Base-by-base conservation (phyloP, 345 rosid genomes). In the Rhizophora mangle region DNA sequence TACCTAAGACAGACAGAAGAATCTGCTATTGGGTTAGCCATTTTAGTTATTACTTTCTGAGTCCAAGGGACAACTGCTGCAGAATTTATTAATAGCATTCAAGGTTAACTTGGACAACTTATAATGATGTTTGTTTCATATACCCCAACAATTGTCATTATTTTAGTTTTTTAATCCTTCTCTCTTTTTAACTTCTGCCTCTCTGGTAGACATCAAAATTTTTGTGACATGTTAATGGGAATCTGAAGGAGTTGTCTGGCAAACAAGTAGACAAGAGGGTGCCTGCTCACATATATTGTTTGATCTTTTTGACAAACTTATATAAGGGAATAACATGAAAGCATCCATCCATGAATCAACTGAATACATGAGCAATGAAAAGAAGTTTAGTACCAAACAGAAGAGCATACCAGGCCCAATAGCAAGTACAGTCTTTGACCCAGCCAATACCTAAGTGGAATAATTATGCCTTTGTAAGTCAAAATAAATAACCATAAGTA, bases 371-470 rank as follows among this genome's bases (percentile, higher is more conserved):
- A 43, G 49, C 49, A 43, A 43, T 43, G 49, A 11, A 43, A 43
- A 43, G 1, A 43, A 43, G 58, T 63, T 34, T 47, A 58, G 49
- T 54, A 68, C 39, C 46, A 54, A 64, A 36, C 5, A 36, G 56
- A 51, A 70, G 49, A 71, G 63, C 63, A 58, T 81, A 91, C 97
- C 97, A 20, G 96, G 98, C 51, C 98, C 98, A 68, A 92, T 68
- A 49, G 96, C 91, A 27, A 92, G 89, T 73, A 92, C 98, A 20
- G 98, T 92, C 80, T 84, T 88, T 57, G 98, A 89, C 62, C 98
- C 96, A 51, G 96, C 86, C n/a, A 78, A 81, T 79, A 89, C 88
- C 96, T 89, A 86, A 65, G 52, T 54, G 61, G 72, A 67, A 39
- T 13, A 24, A 24, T 19, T 1, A 39, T 24, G 29, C 36, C 52